Evolutionary conservation across 352 stramenopile species (phyloP).

Genomic region (Albugo laibachii): DNA sequence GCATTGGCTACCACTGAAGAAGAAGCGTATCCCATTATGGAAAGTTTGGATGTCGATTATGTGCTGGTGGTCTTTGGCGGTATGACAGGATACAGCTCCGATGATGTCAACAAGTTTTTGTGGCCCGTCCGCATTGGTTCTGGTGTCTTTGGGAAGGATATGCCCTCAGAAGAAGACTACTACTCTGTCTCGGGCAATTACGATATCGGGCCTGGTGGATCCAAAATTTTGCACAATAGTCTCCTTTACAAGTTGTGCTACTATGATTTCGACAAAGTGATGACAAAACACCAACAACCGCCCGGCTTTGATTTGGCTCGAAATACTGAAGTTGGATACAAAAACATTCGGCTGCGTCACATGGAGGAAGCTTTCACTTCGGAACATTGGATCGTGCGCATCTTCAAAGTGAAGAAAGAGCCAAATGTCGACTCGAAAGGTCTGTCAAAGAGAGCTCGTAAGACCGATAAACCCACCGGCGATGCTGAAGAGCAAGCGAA

Average conservation of each 20-base stretch:
- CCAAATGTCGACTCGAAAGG: constrained; percentile 59
- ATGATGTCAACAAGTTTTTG: constrained; percentile 88
- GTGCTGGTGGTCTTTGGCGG: constrained; percentile 84
- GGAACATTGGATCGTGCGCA: constrained; percentile 91
- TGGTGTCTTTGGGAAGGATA: constrained; percentile 65
- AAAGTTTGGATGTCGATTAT: constrained; percentile 85
- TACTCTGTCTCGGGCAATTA: constrained; percentile 67
- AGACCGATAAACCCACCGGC: constrained; percentile 29
- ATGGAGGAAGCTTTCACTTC: constrained; percentile 88
- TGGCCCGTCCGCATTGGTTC: constrained; percentile 84
- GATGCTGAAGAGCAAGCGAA: constrained; percentile 54
- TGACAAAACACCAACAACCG: constrained; percentile 62
- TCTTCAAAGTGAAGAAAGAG: constrained; percentile 87
- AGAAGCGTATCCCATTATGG: constrained; percentile 76
- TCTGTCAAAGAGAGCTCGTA: constrained; percentile 33
- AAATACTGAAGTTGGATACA: constrained; percentile 76
- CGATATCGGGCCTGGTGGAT: constrained; percentile 61
- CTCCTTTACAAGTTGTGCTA: constrained; percentile 89
- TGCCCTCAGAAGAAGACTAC: constrained; percentile 76
- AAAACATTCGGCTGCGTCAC: constrained; percentile 80
- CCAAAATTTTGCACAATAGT: constrained; percentile 79
- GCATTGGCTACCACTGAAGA: constrained; percentile 70
- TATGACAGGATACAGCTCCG: constrained; percentile 65
- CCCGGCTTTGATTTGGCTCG: constrained; percentile 73
- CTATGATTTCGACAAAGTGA: constrained; percentile 83